Evolutionary conservation across 495 filamentous ascomycete genomes (phyloP).

Genomic region (Xylaria bambusicola): DNA sequence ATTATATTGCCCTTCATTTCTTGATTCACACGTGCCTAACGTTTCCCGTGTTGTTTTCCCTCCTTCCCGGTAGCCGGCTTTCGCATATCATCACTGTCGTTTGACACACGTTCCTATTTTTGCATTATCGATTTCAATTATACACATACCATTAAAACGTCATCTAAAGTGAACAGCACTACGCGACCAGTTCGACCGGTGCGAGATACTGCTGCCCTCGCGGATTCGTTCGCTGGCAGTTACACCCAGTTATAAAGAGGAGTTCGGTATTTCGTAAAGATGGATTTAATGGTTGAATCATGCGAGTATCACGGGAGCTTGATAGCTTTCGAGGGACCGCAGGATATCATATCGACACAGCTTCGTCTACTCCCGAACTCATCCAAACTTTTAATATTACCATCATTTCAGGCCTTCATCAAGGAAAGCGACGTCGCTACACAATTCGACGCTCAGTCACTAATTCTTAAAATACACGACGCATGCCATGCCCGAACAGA

Average conservation of each 20-base stretch:
- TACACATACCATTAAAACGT: neutral
- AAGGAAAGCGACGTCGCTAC: constrained; percentile 20
- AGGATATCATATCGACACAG: constrained; percentile 51
- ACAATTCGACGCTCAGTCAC: constrained; percentile 37
- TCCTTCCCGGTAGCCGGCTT: no score
- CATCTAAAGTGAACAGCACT: neutral
- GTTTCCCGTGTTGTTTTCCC: neutral
- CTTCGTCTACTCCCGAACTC: constrained; percentile 53
- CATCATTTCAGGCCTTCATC: constrained; percentile 41
- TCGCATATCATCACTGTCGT: no score
- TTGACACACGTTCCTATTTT: no score
- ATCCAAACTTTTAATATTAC: constrained; percentile 50
- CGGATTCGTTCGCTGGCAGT: neutral
- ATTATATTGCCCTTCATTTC: neutral
- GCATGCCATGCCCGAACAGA: constrained; percentile 43
- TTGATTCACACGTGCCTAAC: neutral
- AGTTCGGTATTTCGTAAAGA: constrained; percentile 2
- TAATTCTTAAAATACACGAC: constrained; percentile 44
- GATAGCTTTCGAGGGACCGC: constrained; percentile 53
- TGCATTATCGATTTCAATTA: neutral
- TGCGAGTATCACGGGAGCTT: constrained; percentile 43
- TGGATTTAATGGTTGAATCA: constrained; percentile 1
- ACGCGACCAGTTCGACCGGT: neutral
- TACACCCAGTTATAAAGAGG: neutral
- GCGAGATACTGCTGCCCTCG: neutral